phyloP scores from a whole-genome alignment of 257 asterid genomes.

The Oldenlandia corymbosa region DNA sequence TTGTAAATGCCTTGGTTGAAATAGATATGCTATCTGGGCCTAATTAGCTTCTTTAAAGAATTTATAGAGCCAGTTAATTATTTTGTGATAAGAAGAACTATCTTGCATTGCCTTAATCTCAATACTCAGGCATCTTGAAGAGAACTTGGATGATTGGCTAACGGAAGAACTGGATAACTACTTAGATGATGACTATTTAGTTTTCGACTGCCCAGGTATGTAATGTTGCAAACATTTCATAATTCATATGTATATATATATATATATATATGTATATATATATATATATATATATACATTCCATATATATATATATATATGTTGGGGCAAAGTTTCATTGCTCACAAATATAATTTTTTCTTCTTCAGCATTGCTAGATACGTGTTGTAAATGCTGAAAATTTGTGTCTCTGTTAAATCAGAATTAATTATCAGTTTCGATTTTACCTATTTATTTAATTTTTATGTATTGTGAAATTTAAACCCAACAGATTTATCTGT shows the following conservation, averaged over 20 bases:
- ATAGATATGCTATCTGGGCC: background rate
- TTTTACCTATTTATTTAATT: background rate
- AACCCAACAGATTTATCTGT: too few species aligned
- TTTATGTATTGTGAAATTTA: background rate
- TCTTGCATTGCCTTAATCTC: conserved; percentile 61
- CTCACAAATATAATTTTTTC: too few species aligned
- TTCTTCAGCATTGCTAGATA: too few species aligned
- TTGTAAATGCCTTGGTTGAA: background rate
- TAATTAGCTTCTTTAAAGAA: background rate
- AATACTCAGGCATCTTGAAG: conserved; percentile 73
- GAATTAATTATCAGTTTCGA: too few species aligned
- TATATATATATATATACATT: too few species aligned
- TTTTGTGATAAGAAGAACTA: background rate
- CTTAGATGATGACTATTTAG: conserved; percentile 85
- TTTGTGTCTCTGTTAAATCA: background rate
- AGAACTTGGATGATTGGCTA: conserved; percentile 89
- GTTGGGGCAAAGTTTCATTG: background rate
- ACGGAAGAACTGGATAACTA: conserved; percentile 88
- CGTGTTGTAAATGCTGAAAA: background rate
- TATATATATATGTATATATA: too few species aligned
- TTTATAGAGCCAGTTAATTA: background rate
- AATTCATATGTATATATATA: too few species aligned
- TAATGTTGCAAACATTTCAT: background rate
- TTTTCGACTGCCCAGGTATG: conserved; percentile 97
- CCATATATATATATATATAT: too few species aligned